A percentile compares a stretch with the other conserved stretches of the same genome.
phyloP scores from a whole-genome alignment of 148 eudicot species.

The Cornus florida region DNA sequence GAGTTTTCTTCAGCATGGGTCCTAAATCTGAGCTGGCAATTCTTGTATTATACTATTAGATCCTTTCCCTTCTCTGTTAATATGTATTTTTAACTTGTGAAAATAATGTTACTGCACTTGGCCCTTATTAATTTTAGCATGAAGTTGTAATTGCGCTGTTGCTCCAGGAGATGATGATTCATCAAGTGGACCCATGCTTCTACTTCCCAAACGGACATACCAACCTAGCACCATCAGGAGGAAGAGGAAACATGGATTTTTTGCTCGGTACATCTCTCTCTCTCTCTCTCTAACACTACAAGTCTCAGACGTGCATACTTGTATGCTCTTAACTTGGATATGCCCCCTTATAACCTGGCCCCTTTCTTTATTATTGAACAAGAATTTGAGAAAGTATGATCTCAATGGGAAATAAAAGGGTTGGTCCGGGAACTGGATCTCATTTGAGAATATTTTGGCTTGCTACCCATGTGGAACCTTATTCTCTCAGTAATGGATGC shows the following conservation, averaged over 20 bases:
- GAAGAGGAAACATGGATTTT: slow-evolving; percentile 85
- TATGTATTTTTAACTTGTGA: no score
- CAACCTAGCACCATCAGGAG: slow-evolving; percentile 95
- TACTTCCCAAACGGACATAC: slow-evolving; percentile 74
- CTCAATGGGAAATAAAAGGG: neutral
- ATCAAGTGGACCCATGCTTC: slow-evolving; percentile 64
- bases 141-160: neutral
- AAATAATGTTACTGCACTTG: neutral
- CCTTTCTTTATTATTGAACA: neutral
- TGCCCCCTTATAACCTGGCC: neutral
- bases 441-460: neutral
- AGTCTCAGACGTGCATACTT: neutral
- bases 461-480: neutral
- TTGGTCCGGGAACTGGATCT: neutral
- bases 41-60: neutral
- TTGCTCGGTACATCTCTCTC: slow-evolving; percentile 61
- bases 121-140: neutral
- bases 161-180: slow-evolving; percentile 60
- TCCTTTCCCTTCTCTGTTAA: no score
- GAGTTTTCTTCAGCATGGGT: neutral
- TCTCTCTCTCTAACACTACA: neutral
- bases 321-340: neutral
- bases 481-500: neutral
- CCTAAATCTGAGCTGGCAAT: neutral
- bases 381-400: neutral